These are phyloP conservation scores for Panaeolus cyanescens DNA, from an alignment of 768 basidiomycete species.

Conservation along the genomic window DNA sequence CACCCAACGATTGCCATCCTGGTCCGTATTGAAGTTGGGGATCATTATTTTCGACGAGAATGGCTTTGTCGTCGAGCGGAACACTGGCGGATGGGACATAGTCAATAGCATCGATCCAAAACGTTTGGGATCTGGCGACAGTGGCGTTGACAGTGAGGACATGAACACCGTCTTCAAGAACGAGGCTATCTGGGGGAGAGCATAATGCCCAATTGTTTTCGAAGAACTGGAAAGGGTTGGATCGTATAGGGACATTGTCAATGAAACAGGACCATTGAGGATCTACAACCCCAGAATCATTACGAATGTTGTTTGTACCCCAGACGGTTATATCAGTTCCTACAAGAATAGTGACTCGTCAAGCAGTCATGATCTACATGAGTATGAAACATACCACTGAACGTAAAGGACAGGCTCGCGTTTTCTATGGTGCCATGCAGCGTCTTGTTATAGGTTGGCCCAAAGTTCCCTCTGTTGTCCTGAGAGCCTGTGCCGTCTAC, in stretches of 20 bases:
- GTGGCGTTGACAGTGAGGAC: conserved; percentile 18
- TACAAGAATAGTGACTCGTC: neutral
- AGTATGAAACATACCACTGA: conserved; percentile 18
- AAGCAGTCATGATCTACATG: neutral
- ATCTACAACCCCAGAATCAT: conserved; percentile 4
- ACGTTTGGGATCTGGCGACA: conserved; percentile 21
- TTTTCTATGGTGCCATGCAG: conserved; percentile 23
- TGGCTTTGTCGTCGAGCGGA: neutral
- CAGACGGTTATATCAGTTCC: conserved; percentile 1
- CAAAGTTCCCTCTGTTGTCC: conserved; percentile 26
- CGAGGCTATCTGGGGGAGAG: neutral
- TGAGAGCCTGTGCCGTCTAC: conserved; percentile 16
- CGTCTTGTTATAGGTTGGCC: conserved; percentile 24
- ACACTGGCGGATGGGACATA: conserved; percentile 23
- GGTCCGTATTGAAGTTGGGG: conserved; percentile 1
- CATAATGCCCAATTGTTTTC: conserved; percentile 8
- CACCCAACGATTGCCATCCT: conserved; percentile 2
- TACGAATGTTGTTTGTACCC: conserved; percentile 1
- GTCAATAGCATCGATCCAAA: conserved; percentile 29
- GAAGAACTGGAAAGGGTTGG: neutral
- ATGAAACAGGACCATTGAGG: conserved; percentile 9
- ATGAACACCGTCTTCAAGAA: conserved; percentile 1
- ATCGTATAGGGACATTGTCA: neutral
- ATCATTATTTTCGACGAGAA: neutral
- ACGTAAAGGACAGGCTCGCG: conserved; percentile 20